These are phyloP conservation scores for Quercus lobata DNA, from an alignment of 331 rosid genomes.

Conservation along the genomic window DNA sequence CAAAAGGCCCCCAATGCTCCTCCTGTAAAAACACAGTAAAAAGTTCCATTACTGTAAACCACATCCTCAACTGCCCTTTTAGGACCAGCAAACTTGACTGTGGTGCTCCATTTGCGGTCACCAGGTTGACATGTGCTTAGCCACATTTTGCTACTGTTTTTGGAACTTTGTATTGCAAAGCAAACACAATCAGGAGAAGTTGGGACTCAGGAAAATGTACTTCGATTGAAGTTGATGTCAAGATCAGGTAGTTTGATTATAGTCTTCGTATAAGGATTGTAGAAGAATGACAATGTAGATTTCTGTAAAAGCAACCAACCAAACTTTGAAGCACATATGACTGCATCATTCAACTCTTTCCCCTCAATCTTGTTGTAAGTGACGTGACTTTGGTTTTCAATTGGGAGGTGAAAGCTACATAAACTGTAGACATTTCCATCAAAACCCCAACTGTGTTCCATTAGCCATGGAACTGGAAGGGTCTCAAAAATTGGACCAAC, in stretches of 20 bases:
- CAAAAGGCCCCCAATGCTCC: neutral
- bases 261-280: neutral
- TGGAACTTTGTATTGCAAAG: neutral
- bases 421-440: neutral
- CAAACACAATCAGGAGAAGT: neutral
- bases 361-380: neutral
- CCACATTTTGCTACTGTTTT: neutral
- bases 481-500: neutral
- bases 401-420: neutral
- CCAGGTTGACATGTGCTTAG: neutral
- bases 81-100: neutral
- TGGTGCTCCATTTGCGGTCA: neutral
- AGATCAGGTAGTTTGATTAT: neutral
- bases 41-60: neutral
- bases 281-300: neutral
- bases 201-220: neutral
- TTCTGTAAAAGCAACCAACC: slow-evolving; percentile 1
- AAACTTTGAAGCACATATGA: neutral
- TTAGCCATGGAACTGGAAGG: neutral
- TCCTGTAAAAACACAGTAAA: neutral
- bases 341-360: neutral
- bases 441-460: neutral
- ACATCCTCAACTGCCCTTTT: neutral
- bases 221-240: neutral
- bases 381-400: neutral